A percentile compares a stretch with the other conserved stretches of the same genome.
phyloP scores from a whole-genome alignment of 2,329 filamentous ascomycete genomes.

The Akanthomyces muscarius region DNA sequence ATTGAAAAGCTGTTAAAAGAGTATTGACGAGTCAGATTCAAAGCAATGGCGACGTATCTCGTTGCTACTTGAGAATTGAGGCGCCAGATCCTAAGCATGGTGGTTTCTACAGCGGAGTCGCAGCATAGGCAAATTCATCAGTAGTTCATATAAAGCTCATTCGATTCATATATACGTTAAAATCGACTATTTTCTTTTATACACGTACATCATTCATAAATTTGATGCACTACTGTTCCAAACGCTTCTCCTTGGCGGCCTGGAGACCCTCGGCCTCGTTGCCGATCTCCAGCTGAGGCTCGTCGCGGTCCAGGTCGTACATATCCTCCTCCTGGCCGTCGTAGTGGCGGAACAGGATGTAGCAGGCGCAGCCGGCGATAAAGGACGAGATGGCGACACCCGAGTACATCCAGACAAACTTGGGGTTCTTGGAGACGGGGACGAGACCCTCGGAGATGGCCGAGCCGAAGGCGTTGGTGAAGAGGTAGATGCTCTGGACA shows the following conservation, averaged over 20 bases:
- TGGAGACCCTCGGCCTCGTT: slow-evolving; percentile 7
- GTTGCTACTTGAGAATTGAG: too few relatives aligned
- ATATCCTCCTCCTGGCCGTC: slow-evolving; percentile 36
- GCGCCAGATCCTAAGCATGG: too few relatives aligned
- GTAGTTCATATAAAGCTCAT: not conserved
- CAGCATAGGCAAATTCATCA: too few relatives aligned
- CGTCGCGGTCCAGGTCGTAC: slow-evolving; percentile 36
- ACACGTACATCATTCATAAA: not conserved
- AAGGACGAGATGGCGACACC: slow-evolving; percentile 50
- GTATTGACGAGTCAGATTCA: too few relatives aligned
- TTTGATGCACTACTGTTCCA: slow-evolving; percentile 5
- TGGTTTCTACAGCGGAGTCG: too few relatives aligned
- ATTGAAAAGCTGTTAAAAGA: too few relatives aligned
- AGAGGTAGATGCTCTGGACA: slow-evolving; percentile 55
- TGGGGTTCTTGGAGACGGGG: slow-evolving; percentile 57
- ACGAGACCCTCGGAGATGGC: slow-evolving; percentile 59
- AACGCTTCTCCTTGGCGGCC: slow-evolving; percentile 9
- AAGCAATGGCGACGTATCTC: too few relatives aligned
- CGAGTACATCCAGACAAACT: slow-evolving; percentile 63
- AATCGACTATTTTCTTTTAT: not conserved
- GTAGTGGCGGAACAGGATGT: slow-evolving; percentile 36
- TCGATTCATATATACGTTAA: slow-evolving; percentile 15
- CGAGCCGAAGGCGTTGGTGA: slow-evolving; percentile 56
- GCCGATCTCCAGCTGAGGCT: slow-evolving; percentile 24
- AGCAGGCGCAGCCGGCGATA: slow-evolving; percentile 50